These are phyloP conservation scores for Priceomyces melissophilus DNA, from an alignment of 805 yeast genomes.

Conservation along the genomic window DNA sequence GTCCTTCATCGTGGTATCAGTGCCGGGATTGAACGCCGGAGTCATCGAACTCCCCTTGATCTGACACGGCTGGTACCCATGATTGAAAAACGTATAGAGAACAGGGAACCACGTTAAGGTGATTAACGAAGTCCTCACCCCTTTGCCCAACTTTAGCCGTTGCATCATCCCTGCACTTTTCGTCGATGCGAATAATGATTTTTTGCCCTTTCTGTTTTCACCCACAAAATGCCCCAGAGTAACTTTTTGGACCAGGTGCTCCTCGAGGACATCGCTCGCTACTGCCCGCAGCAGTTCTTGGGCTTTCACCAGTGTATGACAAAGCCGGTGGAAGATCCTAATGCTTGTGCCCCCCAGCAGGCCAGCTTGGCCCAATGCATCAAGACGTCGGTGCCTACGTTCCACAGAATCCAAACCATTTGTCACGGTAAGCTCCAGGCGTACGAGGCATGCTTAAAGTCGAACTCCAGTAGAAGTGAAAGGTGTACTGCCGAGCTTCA, in stretches of 20 bases:
- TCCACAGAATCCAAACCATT: conserved; percentile 60
- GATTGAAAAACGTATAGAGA: conserved; percentile 60
- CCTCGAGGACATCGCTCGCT: conserved; percentile 72
- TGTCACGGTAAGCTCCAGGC: conserved; percentile 57
- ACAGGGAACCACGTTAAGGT: conserved; percentile 75
- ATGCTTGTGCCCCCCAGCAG: conserved; percentile 56
- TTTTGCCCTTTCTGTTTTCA: background rate
- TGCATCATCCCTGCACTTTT: background rate
- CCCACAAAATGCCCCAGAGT: conserved; percentile 1
- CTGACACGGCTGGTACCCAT: conserved; percentile 67
- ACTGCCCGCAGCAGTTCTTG: conserved; percentile 71
- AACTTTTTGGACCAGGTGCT: conserved; percentile 62
- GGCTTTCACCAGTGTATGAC: conserved; percentile 72
- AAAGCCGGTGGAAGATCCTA: conserved; percentile 48
- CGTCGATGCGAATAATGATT: background rate
- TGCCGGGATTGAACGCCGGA: conserved; percentile 79
- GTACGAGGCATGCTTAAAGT: conserved; percentile 63
- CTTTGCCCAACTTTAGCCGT: conserved; percentile 1
- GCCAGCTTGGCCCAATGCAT: conserved; percentile 60
- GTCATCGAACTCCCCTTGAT: conserved; percentile 84
- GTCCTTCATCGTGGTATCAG: conserved; percentile 44
- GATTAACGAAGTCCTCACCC: conserved; percentile 22
- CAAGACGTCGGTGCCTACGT: conserved; percentile 61
- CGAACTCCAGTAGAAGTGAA: conserved; percentile 40
- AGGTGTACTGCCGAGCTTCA: conserved; percentile 54